Base-by-base conservation (phyloP, 2,329 filamentous ascomycete species). In the Aureobasidium namibiae region DNA sequence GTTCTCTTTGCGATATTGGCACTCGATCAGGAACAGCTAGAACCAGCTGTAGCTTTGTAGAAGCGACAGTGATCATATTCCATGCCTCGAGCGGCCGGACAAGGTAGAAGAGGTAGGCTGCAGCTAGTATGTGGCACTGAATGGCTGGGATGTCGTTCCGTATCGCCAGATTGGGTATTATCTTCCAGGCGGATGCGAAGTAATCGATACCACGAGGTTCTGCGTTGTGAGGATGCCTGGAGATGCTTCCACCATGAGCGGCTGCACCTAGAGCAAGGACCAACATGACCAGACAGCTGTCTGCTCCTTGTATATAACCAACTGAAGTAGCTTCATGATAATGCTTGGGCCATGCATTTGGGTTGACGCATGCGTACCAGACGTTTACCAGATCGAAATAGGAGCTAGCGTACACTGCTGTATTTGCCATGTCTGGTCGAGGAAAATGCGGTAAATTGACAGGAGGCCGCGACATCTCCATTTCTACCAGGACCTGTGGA, bases 321-420 rank as follows among this genome's bases (percentile, higher is more conserved):
- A 87, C 87, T 2, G 87, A 87, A 7, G 91, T 78, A 0, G 89
- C 89, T 4, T 81, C 87, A 29, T 85, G 83, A 69, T 92, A 92
- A 69, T 90, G 86, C 61, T 80, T 84, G 42, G 82, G 79, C 89
- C 89, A 94, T 1, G 85, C 88, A 70, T 89, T 89, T 1, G 89
- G 89, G 68, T 91, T 92, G 34, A 94, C 88, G 65, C 88, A 90
- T 10, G 89, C 89, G 67, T 92, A 92, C 87, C 89, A 92, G 3
- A 91, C 80, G 64, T 92, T 92, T 61, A 91, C 89, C 42, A 86
- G 80, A 60, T 88, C 85, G 67, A 92, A 94, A 71, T 90, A 92
- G 1, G 89, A 86, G 67, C 88, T 84, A 41, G 90, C 86, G 69
- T 91, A 92, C 4, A 84, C 80, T 48, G 84, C 81, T 1, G 86